Base-by-base conservation (phyloP, 2,329 filamentous ascomycete species). In the Zasmidium cellare region DNA sequence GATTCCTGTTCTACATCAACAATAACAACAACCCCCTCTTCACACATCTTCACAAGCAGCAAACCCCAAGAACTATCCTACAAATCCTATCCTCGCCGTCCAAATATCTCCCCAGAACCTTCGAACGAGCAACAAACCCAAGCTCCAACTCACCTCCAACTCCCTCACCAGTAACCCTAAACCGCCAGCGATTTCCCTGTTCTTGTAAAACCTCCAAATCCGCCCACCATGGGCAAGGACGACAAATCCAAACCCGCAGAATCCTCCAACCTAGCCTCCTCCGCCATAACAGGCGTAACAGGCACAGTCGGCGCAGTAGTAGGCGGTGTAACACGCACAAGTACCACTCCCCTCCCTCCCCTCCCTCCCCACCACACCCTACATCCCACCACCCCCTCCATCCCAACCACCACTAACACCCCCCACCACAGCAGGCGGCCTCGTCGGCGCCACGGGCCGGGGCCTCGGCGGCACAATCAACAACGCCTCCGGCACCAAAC, bases 381-480 rank as follows among this genome's bases (percentile, higher is more conserved):
- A 44, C 46, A 11, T 28, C 7, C 16, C 16, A 31, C 28, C 28
- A 7, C 14, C 14, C 14, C 5, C 38, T n/a, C 23, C 18, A 12
- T 54, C 28, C 22, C 16, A 16, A 9, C 51, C 46, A 56, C 44
- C 24, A 25, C 61, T 24, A 12, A 25, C 23, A 59, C 53, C 46
- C 35, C 28, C 19, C 14, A 25, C 41, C 80, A n/a, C n/a, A 2
- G 74, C 81, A 1, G 81, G 82, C 14, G 79, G 80, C 41, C 77
- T 84, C 1, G 78, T 82, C 20, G 82, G 76, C 23, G 75, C 76
- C 6, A 67, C 76, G 6, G 76, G 76, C 49, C 69, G 76, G 25
- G 76, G 76, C 20, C 64, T 77, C 24, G 77, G 76, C 28, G 73
- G 76, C 61, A 77, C 76, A 20, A 59, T 79, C 44, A 77, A 78